Evolutionary conservation across 2,329 filamentous ascomycete genomes (phyloP), one percentile per base, ranked within the genome.

Genomic region (Aspergillus unguis): DNA sequence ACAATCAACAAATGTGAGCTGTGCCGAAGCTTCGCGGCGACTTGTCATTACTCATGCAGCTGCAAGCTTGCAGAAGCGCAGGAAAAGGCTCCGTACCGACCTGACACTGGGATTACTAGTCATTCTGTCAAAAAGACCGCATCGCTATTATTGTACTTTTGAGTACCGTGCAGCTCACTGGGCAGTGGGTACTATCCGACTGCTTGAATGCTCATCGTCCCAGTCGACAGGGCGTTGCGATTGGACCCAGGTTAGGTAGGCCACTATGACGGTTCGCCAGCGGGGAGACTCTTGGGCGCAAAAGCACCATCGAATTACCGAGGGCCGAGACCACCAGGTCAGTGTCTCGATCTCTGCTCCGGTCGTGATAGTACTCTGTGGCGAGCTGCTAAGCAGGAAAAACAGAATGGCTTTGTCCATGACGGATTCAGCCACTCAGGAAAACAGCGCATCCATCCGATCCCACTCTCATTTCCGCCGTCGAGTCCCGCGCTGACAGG

Each of bases 1-100:
- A 54, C 45, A 44, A 32, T 43, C 44, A 32, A 31, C 25, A 45
- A 57, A 56, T 58, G 31, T 53, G 53, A 56, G 44, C 55, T 41
- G 48, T 59, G 38, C 40, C 50, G 50, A 52, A 54, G 36, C 47
- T 59, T 48, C 32, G 37, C 48, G 46, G 52, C 23, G 28, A 45
- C 35, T 54, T 52, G 17, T 17, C 17, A 17, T 17, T 17, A 17
- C 17, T 17, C 17, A 17, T 17, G 17, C 17, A 17, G 17, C 17
- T 17, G 17, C 17, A 17, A 17, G 17, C 17, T 52, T 46, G 46
- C 54, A 58, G 54, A 52, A 52, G 32, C 50, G 50, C 41, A 17
- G 41, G 29, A 7, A 41, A 17, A 17, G 17, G 17, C 17, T 17
- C 17, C 17, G 17, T 17, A 17, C 17, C 17, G 17, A 17, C 17